Base-by-base conservation (phyloP, 2,329 filamentous ascomycete genomes). In the Cadophora luteo-olivacea region DNA sequence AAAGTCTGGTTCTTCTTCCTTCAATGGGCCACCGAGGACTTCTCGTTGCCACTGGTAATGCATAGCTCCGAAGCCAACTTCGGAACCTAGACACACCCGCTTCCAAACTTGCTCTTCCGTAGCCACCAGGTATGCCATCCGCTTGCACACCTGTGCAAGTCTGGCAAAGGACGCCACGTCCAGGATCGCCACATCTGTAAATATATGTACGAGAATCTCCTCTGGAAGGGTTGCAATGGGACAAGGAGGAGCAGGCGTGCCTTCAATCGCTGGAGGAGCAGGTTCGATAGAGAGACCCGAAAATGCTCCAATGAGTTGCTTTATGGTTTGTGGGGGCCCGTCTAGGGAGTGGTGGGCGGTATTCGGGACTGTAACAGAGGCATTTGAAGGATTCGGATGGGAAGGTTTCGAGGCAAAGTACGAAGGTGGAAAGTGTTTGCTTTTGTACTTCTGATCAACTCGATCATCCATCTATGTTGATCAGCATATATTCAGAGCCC, bases 41-140 rank as follows among this genome's bases (percentile, higher is more conserved):
- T 88, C 86, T 71, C 85, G 89, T 61, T 87, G 85, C 82, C 90
- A 98, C 69, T 88, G 83, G 80, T 96, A 95, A 77, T 92, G 90
- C 92, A 98, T 97, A 41, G 86, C 88, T 5, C 82, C 84, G 78
- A 97, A 97, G 25, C 94, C 96, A 77, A 92, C 91, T 77, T 93
- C 88, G 14, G 80, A 70, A 0, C 89, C 91, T 1, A 92, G 80
- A 57, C 91, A 92, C 4, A 97, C 81, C 22, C 88, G 86, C 68
- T 90, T 92, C 94, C 96, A 99, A 75, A 97, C 91, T 54, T 87
- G 86, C 75, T 97, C 91, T 78, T 98, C 94, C 6, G 91, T 92
- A 36, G 89, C 84, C 61, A 97, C 90, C 24, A 98, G 87, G 78
- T 92, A 97, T 25, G 95, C 94, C 54, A 98, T 83, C 16, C 91